A percentile compares a stretch with the other conserved stretches of the same genome.
Conservation (phyloP, 2,329 filamentous ascomycete species). For the Pseudogymnoascus sp. region DNA sequence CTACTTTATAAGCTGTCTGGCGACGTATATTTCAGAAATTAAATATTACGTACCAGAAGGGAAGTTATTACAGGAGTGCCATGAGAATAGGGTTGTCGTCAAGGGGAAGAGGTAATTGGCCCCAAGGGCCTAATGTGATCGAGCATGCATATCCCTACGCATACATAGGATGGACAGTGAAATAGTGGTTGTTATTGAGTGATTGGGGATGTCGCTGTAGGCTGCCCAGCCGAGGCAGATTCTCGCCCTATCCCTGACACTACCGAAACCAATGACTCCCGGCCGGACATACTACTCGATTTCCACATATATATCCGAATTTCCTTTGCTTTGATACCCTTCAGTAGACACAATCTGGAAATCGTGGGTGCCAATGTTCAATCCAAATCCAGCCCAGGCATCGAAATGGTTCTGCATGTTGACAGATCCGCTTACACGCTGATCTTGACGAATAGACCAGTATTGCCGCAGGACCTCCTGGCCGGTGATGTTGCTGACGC, state of each 20-base stretch:
- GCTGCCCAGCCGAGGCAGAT: too few species aligned
- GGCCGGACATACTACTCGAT: constrained; percentile 23
- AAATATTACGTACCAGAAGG: background rate
- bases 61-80: too few species aligned
- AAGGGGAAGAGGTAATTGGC: too few species aligned
- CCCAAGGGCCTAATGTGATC: too few species aligned
- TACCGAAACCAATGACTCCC: too few species aligned
- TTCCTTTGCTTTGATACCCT: constrained; percentile 43
- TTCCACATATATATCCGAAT: constrained; percentile 31
- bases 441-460: constrained; percentile 42
- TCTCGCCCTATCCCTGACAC: too few species aligned
- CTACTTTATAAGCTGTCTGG: background rate
- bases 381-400: constrained; percentile 40
- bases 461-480: constrained; percentile 37
- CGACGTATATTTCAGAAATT: background rate
- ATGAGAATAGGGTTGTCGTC: too few species aligned
- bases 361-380: constrained; percentile 39
- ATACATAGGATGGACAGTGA: too few species aligned
- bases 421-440: constrained; percentile 42
- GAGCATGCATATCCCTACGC: too few species aligned
- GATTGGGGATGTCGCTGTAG: too few species aligned
- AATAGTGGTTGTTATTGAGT: too few species aligned
- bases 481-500: background rate
- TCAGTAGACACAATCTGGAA: constrained; percentile 48
- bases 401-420: constrained; percentile 42